These are phyloP conservation scores for Ophiostoma populinum DNA, from an alignment of 2,329 filamentous ascomycete species.

Conservation along the genomic window DNA sequence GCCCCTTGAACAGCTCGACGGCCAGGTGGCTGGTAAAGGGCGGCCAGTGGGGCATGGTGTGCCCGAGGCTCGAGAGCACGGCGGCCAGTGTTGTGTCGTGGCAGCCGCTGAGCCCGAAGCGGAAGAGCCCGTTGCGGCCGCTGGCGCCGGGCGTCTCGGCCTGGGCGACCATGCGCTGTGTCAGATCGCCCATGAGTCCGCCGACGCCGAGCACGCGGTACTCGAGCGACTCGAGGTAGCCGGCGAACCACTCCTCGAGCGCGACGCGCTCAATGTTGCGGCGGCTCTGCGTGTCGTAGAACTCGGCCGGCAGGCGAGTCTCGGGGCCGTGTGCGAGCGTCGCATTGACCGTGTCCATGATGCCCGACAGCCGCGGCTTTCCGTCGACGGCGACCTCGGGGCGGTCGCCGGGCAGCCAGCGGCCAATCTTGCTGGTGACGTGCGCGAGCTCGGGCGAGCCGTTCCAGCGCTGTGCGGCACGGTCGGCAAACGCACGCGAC, in stretches of 20 bases:
- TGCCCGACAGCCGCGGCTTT: slow-evolving; percentile 66
- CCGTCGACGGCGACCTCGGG: slow-evolving; percentile 65
- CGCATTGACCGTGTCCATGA: slow-evolving; percentile 88
- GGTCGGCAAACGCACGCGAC: slow-evolving; percentile 51
- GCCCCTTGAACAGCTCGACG: slow-evolving; percentile 61
- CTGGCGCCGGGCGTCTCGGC: slow-evolving; percentile 27
- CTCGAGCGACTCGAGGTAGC: slow-evolving; percentile 69
- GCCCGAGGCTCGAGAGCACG: slow-evolving; percentile 62
- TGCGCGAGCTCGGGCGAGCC: slow-evolving; percentile 66
- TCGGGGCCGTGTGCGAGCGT: slow-evolving; percentile 68
- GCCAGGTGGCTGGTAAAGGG: slow-evolving; percentile 88
- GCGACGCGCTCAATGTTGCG: slow-evolving; percentile 57
- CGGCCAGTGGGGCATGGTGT: slow-evolving; percentile 60
- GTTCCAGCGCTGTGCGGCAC: slow-evolving; percentile 59
- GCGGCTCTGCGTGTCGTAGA: slow-evolving; percentile 63
- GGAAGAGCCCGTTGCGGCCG: slow-evolving; percentile 28
- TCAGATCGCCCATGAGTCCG: slow-evolving; percentile 65
- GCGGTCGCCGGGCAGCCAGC: slow-evolving; percentile 64
- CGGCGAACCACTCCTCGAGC: slow-evolving; percentile 84
- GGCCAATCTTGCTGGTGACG: slow-evolving; percentile 57
- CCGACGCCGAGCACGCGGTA: slow-evolving; percentile 86
- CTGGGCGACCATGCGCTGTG: slow-evolving; percentile 54
- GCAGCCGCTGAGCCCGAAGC: slow-evolving; percentile 68
- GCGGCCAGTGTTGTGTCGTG: slow-evolving; percentile 87
- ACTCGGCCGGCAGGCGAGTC: slow-evolving; percentile 65